phyloP scores from a whole-genome alignment of 1,139 yeast species.

The Zhuliangozyma parablackwelliae region DNA sequence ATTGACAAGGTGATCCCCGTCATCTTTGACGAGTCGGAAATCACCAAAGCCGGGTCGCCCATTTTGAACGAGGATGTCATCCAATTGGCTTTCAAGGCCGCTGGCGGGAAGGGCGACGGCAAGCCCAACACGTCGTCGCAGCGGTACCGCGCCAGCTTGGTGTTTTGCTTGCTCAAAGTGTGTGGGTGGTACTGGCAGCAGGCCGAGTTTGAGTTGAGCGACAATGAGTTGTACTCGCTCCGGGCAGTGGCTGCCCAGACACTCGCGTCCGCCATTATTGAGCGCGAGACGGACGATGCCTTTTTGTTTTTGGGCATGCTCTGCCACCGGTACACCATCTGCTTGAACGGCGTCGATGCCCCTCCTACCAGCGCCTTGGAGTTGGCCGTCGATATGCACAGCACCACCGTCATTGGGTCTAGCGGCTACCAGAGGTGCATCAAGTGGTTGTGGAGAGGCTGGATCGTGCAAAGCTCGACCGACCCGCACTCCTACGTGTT shows the following conservation, averaged over 20 bases:
- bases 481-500: slow-evolving; percentile 68
- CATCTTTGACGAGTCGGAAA: slow-evolving; percentile 46
- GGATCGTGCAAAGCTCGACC: slow-evolving; percentile 74
- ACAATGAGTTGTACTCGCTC: slow-evolving; percentile 56
- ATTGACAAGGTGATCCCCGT: slow-evolving; percentile 71
- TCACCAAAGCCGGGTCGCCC: slow-evolving; percentile 57
- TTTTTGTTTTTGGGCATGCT: slow-evolving; percentile 72
- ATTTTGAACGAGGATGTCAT: slow-evolving; percentile 59
- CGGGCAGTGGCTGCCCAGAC: slow-evolving; percentile 69
- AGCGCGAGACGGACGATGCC: slow-evolving; percentile 51
- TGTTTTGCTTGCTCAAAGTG: slow-evolving; percentile 71
- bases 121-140: slow-evolving; percentile 50
- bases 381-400: slow-evolving; percentile 81
- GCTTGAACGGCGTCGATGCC: slow-evolving; percentile 57
- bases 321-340: slow-evolving; percentile 70
- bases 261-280: slow-evolving; percentile 67
- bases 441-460: slow-evolving; percentile 90
- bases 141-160: slow-evolving; percentile 62
- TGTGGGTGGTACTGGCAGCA: slow-evolving; percentile 72
- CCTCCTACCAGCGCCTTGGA: slow-evolving; percentile 71
- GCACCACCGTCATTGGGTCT: slow-evolving; percentile 70
- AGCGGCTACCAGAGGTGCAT: slow-evolving; percentile 83
- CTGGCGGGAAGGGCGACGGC: slow-evolving; percentile 76
- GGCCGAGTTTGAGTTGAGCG: slow-evolving; percentile 58
- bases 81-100: slow-evolving; percentile 62